Conservation (phyloP, 2,329 filamentous ascomycete species). For the Penicillium sp. region DNA sequence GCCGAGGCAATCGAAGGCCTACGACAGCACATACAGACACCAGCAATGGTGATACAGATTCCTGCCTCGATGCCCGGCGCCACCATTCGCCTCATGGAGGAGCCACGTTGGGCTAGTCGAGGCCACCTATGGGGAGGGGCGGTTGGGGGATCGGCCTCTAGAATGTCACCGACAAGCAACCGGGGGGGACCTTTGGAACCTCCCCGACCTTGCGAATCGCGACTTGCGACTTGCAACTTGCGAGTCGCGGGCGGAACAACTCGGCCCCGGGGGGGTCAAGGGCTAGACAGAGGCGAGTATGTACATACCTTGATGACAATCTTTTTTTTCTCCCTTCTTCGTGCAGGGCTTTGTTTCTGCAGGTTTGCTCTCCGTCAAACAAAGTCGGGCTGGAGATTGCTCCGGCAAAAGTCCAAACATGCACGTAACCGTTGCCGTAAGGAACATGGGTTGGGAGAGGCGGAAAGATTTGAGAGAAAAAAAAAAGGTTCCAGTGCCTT, state of each 20-base stretch:
- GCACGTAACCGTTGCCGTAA: conserved; percentile 31
- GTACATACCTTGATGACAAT: not conserved
- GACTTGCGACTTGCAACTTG: conserved; percentile 4
- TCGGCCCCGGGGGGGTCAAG: not conserved
- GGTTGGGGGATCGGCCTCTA: conserved; percentile 7
- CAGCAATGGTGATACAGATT: conserved; percentile 33
- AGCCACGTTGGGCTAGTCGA: conserved; percentile 30
- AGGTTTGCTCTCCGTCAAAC: conserved; percentile 33
- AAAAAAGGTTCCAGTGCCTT: conserved; percentile 9
- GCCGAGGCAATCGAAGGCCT: conserved; percentile 27
- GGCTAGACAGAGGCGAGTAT: not conserved
- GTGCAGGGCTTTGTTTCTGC: conserved; percentile 29
- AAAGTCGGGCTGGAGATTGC: conserved; percentile 29
- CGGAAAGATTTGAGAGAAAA: not conserved
- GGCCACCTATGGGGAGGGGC: conserved; percentile 27
- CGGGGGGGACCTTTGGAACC: conserved; percentile 20
- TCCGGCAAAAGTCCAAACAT: conserved; percentile 29
- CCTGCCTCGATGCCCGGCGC: conserved; percentile 27
- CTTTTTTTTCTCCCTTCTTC: conserved; percentile 6
- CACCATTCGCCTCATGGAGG: conserved; percentile 28
- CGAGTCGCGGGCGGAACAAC: conserved; percentile 16
- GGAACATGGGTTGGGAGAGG: conserved; percentile 28
- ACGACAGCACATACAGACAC: conserved; percentile 30
- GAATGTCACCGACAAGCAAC: conserved; percentile 12
- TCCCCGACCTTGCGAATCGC: conserved; percentile 22